A percentile compares a stretch with the other conserved stretches of the same genome.
phyloP scores from a whole-genome alignment of 2,329 filamentous ascomycete genomes.

The Alternaria brassicae region DNA sequence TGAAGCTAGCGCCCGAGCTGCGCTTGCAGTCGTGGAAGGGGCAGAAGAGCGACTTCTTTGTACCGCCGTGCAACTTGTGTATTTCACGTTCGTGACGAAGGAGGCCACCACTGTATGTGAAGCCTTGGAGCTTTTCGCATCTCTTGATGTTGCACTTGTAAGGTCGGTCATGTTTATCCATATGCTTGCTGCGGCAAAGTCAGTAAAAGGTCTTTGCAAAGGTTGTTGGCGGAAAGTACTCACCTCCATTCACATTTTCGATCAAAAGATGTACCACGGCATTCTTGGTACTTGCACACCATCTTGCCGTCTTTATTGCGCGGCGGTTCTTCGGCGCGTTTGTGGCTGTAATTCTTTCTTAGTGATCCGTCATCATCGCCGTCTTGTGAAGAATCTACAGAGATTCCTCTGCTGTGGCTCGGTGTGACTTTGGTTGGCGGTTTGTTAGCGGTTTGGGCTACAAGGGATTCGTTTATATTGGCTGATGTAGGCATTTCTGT shows the following conservation, averaged over 20 bases:
- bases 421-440: slow-evolving; percentile 24
- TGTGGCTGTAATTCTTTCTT: slow-evolving; percentile 49
- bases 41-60: slow-evolving; percentile 86
- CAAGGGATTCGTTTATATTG: slow-evolving; percentile 42
- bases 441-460: slow-evolving; percentile 34
- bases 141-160: slow-evolving; percentile 82
- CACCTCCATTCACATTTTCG: slow-evolving; percentile 95
- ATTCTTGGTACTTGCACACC: slow-evolving; percentile 72
- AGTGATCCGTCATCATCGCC: slow-evolving; percentile 41
- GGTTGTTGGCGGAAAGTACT: slow-evolving; percentile 54
- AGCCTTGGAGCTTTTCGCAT: slow-evolving; percentile 90
- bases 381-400: slow-evolving; percentile 41
- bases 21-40: slow-evolving; percentile 88
- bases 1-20: slow-evolving; percentile 86
- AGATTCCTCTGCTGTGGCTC: slow-evolving; percentile 30
- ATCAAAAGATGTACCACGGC: slow-evolving; percentile 73
- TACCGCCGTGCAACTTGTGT: slow-evolving; percentile 86
- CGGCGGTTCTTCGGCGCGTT: slow-evolving; percentile 59
- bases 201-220: no score
- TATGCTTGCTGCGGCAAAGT: slow-evolving; percentile 75
- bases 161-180: slow-evolving; percentile 96
- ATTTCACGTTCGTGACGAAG: slow-evolving; percentile 94
- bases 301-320: slow-evolving; percentile 76
- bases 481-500: slow-evolving; percentile 47
- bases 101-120: slow-evolving; percentile 94